Base-by-base conservation (phyloP, 2,329 filamentous ascomycete genomes). In the Chaetomiaceae sp. region DNA sequence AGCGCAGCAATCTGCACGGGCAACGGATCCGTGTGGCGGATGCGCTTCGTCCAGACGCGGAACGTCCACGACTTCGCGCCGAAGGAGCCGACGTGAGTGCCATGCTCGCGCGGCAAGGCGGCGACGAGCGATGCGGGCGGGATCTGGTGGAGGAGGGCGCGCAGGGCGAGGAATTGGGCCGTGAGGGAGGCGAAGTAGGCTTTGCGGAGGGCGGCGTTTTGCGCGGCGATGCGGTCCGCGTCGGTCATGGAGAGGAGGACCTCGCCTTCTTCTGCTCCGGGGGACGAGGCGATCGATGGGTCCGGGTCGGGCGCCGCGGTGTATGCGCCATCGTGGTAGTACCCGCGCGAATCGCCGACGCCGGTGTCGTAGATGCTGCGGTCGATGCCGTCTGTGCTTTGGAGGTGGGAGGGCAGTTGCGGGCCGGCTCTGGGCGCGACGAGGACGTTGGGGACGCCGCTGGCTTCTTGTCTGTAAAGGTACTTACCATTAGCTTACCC, bases 311-410 rank as follows among this genome's bases (percentile, higher is more conserved):
- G 77, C 2, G 78, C 74, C 4, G 84, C 87, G 21, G 86, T 81
- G 66, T 90, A 96, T 33, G 89, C 87, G 44, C 90, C 90, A 61
- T 95, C 88, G 14, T 83, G 74, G 66, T 89, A 94, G 64, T 82
- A 85, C 10, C 86, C 87, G 51, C 79, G 71, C 20, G 75, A 72
- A 62, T 86, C 80, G 48, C 77, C 76, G 18, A 69, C 57, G 5
- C 75, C 75, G 52, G 73, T 66, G 8, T 73, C 64, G 62, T 83
- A 82, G 37, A 79, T 73, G 29, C 64, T 66, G 46, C 69, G 67
- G 54, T 77, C 58, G 40, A 66, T 49, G 4, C 57, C 58, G 30
- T 37, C 66, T 37, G 60, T 54, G 13, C 65, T 59, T 30, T 69
- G 53, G 62, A 71, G 65, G 32, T 69, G 68, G 8, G 69, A 66